Percentiles rank a stretch among this genome's conserved stretches.
phyloP scores from a whole-genome alignment of 2,329 filamentous ascomycete genomes.

The Penicillium sp. region DNA sequence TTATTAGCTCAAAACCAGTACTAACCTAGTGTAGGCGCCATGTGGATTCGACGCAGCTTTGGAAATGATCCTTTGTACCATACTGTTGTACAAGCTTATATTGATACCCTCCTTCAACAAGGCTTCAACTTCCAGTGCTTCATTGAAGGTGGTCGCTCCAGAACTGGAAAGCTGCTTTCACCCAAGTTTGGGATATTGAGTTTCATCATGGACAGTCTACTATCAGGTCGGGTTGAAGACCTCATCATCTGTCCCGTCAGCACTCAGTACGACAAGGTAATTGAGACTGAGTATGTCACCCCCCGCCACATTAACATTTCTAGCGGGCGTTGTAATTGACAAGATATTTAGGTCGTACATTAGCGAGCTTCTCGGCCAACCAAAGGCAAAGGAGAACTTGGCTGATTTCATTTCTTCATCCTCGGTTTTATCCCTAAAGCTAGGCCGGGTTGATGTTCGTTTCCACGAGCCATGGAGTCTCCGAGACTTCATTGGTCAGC shows the following conservation, averaged over 20 bases:
- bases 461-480: conserved; percentile 97
- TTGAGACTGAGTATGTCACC: conserved; percentile 71
- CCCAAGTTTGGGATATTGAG: conserved; percentile 94
- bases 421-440: conserved; percentile 79
- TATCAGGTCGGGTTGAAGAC: conserved; percentile 84
- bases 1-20: background rate
- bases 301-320: background rate
- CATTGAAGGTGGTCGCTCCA: conserved; percentile 88
- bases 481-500: conserved; percentile 73
- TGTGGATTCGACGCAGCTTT: conserved; percentile 93
- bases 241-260: conserved; percentile 92
- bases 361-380: conserved; percentile 85
- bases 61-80: conserved; percentile 87
- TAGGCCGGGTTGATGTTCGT: conserved; percentile 89
- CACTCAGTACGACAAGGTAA: conserved; percentile 98
- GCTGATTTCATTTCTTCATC: conserved; percentile 85
- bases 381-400: conserved; percentile 93
- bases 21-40: conserved; percentile 58
- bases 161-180: conserved; percentile 87
- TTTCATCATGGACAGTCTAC: conserved; percentile 84
- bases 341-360: conserved; percentile 68
- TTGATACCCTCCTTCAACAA: conserved; percentile 84
- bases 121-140: conserved; percentile 98
- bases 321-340: conserved; percentile 10
- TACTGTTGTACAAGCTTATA: conserved; percentile 92